These are phyloP conservation scores for Solanum ossicruentum DNA, from an alignment of 257 asterid genomes.

Conservation along the genomic window DNA sequence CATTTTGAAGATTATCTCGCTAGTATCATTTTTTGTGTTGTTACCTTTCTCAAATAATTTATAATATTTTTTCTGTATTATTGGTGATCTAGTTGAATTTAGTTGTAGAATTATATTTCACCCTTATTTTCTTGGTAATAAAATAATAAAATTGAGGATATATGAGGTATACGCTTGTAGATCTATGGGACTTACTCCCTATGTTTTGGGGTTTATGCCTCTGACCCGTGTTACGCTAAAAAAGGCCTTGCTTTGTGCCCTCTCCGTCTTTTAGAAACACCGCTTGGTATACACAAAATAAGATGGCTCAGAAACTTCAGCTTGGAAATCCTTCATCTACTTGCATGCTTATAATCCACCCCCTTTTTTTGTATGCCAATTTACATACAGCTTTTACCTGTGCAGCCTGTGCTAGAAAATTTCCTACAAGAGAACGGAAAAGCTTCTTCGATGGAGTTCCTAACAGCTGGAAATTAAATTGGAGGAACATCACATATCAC, in stretches of 20 bases:
- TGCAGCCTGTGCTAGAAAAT: constrained; percentile 41
- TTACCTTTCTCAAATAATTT: neutral
- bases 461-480: constrained; percentile 21
- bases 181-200: neutral
- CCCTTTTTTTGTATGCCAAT: neutral
- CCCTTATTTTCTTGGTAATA: too few species aligned
- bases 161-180: neutral
- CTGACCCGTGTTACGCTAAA: neutral
- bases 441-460: constrained; percentile 31
- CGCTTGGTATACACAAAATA: neutral
- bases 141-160: too few species aligned
- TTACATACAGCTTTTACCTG: neutral
- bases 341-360: neutral
- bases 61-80: neutral
- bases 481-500: neutral
- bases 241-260: neutral
- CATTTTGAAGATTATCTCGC: neutral
- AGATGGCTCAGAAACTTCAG: neutral
- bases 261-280: too few species aligned
- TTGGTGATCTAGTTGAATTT: neutral
- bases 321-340: neutral
- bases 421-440: constrained; percentile 42
- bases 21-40: neutral
- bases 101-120: neutral
- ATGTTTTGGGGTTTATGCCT: neutral